These are phyloP conservation scores for Mycena galericulata DNA, from an alignment of 768 basidiomycete species.

Conservation along the genomic window DNA sequence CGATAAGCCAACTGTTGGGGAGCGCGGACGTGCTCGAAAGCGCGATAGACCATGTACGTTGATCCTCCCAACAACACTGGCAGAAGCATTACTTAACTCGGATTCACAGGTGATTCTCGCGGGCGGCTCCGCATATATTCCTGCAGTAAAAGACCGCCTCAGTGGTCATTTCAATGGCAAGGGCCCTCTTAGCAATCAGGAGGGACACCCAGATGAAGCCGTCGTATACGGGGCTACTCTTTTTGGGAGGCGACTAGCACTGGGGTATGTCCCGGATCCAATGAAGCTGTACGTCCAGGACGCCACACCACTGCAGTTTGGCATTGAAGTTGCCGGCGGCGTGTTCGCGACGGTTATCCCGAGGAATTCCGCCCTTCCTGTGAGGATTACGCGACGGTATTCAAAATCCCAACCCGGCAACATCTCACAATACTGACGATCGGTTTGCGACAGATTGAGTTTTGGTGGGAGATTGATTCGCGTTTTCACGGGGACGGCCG, in stretches of 20 bases:
- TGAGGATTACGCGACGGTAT: not conserved
- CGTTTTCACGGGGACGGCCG: not conserved
- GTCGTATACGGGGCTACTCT: slow-evolving; percentile 9
- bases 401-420: too few species aligned
- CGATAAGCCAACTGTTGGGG: not conserved
- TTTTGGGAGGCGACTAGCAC: not conserved
- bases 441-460: not conserved
- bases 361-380: not conserved
- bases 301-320: slow-evolving; percentile 3
- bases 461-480: not conserved
- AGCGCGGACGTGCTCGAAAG: not conserved
- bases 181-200: not conserved
- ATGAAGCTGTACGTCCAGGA: not conserved
- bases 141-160: not conserved
- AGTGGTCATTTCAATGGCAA: not conserved
- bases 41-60: not conserved
- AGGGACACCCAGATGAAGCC: not conserved
- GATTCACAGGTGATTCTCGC: not conserved
- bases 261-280: not conserved
- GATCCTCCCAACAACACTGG: too few species aligned
- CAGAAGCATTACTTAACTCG: too few species aligned
- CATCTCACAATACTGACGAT: not conserved
- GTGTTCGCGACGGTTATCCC: not conserved
- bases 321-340: not conserved
- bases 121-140: slow-evolving; percentile 3